Evolutionary conservation across 345 rosid species (phyloP).

Genomic region (Eucalyptus camaldulensis): DNA sequence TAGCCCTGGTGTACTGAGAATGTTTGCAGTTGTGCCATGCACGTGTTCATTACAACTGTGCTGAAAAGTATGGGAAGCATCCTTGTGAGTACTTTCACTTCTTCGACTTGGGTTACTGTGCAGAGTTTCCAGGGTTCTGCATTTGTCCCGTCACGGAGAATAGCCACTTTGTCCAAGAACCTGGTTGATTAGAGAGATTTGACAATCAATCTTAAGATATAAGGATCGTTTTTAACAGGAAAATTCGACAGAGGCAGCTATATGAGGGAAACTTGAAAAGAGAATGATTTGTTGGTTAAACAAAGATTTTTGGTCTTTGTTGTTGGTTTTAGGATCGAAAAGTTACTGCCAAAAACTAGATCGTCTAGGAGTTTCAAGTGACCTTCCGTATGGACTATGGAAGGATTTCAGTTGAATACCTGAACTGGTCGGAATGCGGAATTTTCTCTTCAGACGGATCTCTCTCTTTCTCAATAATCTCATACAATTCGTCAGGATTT

Average conservation of each 20-base stretch:
- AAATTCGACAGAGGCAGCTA: background rate
- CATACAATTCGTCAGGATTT: background rate
- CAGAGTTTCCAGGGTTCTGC: background rate
- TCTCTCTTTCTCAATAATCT: background rate
- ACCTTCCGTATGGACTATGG: background rate
- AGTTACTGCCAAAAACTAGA: background rate
- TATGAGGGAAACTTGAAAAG: background rate
- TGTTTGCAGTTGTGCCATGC: conserved; percentile 61
- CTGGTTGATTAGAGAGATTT: background rate
- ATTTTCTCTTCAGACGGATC: background rate
- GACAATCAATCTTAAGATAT: background rate
- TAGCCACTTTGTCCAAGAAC: conserved; percentile 1
- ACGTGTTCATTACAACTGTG: conserved; percentile 52
- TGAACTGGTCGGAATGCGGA: background rate
- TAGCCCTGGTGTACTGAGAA: conserved; percentile 58
- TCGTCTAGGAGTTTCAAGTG: background rate
- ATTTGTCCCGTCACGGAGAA: background rate
- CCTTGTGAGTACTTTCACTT: conserved; percentile 44
- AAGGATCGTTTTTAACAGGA: background rate
- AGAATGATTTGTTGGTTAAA: background rate
- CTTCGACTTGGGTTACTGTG: conserved; percentile 38
- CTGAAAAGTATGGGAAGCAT: conserved; percentile 44
- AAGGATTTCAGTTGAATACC: background rate
- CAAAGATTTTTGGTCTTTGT: background rate
- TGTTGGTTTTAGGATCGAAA: background rate